These are phyloP conservation scores for Populus tomentosa DNA, from an alignment of 441 rosid genomes.

Conservation along the genomic window DNA sequence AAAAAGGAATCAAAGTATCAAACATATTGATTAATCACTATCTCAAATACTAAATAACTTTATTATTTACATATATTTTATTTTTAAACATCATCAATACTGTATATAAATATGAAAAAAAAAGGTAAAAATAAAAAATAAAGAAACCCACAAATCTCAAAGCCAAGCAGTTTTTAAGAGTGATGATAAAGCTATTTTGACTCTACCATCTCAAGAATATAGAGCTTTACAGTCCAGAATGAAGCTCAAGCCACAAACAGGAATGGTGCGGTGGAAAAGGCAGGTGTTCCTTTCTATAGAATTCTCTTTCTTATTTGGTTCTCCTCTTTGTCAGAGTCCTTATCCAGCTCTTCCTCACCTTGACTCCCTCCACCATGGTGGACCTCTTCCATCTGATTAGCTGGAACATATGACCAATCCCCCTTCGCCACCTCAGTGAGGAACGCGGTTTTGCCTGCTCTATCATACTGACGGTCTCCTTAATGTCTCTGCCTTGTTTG, in stretches of 20 bases:
- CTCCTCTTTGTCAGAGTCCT: constrained; percentile 70
- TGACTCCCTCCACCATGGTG: constrained; percentile 67
- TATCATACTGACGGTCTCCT: constrained; percentile 48
- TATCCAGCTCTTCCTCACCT: constrained; percentile 78
- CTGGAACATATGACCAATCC: constrained; percentile 79
- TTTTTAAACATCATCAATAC: not conserved
- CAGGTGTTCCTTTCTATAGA: constrained; percentile 22
- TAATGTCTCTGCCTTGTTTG: constrained; percentile 12
- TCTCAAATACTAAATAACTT: too few species aligned
- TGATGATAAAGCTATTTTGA: constrained; percentile 43
- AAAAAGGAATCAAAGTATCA: too few species aligned
- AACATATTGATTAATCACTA: too few species aligned
- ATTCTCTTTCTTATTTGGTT: constrained; percentile 30
- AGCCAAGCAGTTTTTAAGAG: not conserved
- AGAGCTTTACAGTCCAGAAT: constrained; percentile 27
- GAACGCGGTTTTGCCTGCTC: constrained; percentile 58
- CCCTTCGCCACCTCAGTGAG: constrained; percentile 79
- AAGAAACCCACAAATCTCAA: not conserved
- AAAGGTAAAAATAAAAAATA: too few species aligned
- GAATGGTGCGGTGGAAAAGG: constrained; percentile 20
- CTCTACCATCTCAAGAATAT: constrained; percentile 34
- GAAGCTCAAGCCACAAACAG: constrained; percentile 17
- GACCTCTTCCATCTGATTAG: constrained; percentile 73
- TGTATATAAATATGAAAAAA: too few species aligned
- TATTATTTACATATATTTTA: too few species aligned